Evolutionary conservation across 2,329 filamentous ascomycete genomes (phyloP).

Genomic region (Fusarium staphyleae): DNA sequence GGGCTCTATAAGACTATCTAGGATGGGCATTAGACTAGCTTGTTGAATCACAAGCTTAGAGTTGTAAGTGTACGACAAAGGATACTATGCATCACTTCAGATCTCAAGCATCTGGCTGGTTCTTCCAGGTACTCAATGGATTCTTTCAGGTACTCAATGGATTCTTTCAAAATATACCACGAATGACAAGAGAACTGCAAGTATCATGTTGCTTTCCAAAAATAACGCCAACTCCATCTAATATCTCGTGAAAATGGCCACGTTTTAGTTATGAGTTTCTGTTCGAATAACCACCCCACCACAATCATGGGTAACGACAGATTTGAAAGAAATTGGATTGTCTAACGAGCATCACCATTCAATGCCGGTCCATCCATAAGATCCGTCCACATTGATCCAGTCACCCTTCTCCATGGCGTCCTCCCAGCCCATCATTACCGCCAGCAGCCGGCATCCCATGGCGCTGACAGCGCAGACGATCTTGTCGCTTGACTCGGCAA

Average conservation of each 20-base stretch:
- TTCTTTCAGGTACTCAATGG: background rate
- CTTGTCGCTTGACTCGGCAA: slow-evolving; percentile 71
- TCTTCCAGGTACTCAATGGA: too few species aligned
- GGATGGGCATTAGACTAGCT: too few species aligned
- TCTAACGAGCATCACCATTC: slow-evolving; percentile 39
- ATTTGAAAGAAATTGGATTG: background rate
- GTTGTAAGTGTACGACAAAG: too few species aligned
- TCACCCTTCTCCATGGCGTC: slow-evolving; percentile 63
- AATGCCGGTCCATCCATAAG: slow-evolving; percentile 66
- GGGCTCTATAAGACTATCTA: too few species aligned
- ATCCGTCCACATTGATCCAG: slow-evolving; percentile 84
- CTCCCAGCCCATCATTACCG: slow-evolving; percentile 89
- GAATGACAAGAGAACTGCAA: slow-evolving; percentile 12
- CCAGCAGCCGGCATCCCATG: slow-evolving; percentile 75
- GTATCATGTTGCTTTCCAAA: slow-evolving; percentile 25
- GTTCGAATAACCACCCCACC: background rate
- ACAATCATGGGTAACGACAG: too few species aligned
- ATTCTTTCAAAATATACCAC: background rate
- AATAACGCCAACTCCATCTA: slow-evolving; percentile 33
- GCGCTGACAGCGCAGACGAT: slow-evolving; percentile 81
- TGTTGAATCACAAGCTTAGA: too few species aligned
- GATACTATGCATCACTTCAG: too few species aligned
- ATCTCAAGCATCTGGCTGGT: too few species aligned
- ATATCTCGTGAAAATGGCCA: slow-evolving; percentile 15
- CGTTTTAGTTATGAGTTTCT: slow-evolving; percentile 11